phyloP scores from a whole-genome alignment of 2,329 filamentous ascomycete species.

The Pseudocercospora fijiensis region DNA sequence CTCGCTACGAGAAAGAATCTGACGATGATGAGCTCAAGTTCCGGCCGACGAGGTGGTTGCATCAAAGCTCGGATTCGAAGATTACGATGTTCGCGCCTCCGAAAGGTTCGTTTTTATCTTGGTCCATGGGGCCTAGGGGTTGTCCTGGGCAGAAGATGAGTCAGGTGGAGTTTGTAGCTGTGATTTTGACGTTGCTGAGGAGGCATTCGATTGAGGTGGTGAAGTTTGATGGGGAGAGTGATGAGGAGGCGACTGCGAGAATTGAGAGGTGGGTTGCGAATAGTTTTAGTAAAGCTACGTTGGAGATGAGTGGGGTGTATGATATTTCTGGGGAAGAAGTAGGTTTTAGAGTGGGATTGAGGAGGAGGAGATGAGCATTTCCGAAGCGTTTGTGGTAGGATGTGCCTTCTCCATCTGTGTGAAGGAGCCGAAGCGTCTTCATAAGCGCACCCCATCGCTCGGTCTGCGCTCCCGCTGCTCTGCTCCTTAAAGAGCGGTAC shows the following conservation, averaged over 20 bases:
- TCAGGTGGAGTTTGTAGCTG: slow-evolving; percentile 56
- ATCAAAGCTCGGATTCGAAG: slow-evolving; percentile 21
- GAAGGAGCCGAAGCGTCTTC: not conserved
- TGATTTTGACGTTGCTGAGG: slow-evolving; percentile 43
- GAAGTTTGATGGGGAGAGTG: slow-evolving; percentile 21
- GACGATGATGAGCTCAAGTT: slow-evolving; percentile 40
- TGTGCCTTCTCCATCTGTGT: not conserved
- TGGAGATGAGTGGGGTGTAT: slow-evolving; percentile 30
- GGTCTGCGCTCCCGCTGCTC: not conserved
- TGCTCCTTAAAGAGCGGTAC: not conserved
- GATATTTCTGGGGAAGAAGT: slow-evolving; percentile 27
- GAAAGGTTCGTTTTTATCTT: slow-evolving; percentile 49
- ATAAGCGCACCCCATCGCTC: not conserved
- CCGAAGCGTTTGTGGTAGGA: not conserved
- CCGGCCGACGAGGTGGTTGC: slow-evolving; percentile 45
- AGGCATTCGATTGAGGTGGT: slow-evolving; percentile 29
- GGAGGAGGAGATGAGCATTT: slow-evolving; percentile 12
- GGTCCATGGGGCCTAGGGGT: slow-evolving; percentile 51
- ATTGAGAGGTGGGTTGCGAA: slow-evolving; percentile 29
- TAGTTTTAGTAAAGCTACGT: slow-evolving; percentile 29
- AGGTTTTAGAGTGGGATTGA: not conserved
- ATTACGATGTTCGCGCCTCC: slow-evolving; percentile 38
- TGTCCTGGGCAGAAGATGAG: slow-evolving; percentile 58
- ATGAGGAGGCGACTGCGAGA: slow-evolving; percentile 21
- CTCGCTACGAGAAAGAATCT: slow-evolving; percentile 10